Base-by-base conservation (phyloP, 768 basidiomycete species). In the Mrakia frigida region DNA sequence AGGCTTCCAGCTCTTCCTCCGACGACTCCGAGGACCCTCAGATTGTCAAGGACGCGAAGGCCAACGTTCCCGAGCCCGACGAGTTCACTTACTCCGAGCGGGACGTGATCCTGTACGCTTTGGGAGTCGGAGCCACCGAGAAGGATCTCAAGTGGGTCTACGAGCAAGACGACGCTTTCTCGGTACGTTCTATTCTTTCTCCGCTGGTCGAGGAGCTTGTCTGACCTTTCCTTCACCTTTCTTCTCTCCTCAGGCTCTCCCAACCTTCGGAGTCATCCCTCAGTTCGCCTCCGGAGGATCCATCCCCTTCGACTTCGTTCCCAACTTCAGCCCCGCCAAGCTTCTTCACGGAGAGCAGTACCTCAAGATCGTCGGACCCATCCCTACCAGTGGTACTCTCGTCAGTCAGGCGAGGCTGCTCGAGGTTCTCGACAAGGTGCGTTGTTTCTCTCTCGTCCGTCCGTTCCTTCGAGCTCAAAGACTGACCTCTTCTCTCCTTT, bases 261-360 rank as follows among this genome's bases (percentile, higher is more conserved):
- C 94, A 0, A 98, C 95, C 0, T 98, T 97, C 81, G 97, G 94
- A 41, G 94, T 98, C 56, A 87, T 98, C 76, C 96, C 97, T 23
- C 94, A 94, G 82, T 93, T 98, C 83, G 82, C 85, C 31, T 89
- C 92, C 1, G 91, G 89, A 79, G 67, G 59, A 35, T 33, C 75
- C 28, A 31, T 73, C 18, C 33, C 41, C 14, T 74, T 76, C 68
- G 94, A 93, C 84, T 96, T 90, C 89, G 86, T 99, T 39, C 96
- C 97, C 21, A 92, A 98, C 83, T 98, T 90, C 86, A 95, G 95
- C 81, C 94, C 93, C 7, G 76, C 94, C 67, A 98, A 93, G 84
- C 86, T 99, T n/a, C 87, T 99, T 25, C 97, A 99, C 82, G 97
- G 97, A 63, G 97, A 99, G 82, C 97, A 98, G 81, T 98, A 93